Evolutionary conservation across 1,139 yeast genomes (phyloP).

Genomic region (Yamadazyma buinensis): DNA sequence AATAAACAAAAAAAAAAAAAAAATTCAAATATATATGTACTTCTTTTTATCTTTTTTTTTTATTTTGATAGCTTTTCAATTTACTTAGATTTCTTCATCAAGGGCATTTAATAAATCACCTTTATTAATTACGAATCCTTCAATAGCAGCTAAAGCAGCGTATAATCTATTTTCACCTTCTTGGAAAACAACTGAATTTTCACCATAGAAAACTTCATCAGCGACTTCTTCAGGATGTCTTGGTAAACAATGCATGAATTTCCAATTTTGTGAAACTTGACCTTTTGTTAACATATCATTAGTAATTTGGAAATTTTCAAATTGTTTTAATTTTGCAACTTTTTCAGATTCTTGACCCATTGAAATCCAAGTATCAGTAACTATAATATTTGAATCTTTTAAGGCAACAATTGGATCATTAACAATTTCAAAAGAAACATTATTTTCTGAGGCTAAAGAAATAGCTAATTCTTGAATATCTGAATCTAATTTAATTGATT

Average conservation of each 20-base stretch:
- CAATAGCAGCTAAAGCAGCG: conserved; percentile 93
- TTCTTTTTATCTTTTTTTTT: too few relatives aligned
- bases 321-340: conserved; percentile 66
- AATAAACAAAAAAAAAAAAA: too few relatives aligned
- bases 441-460: conserved; percentile 48
- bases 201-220: conserved; percentile 87
- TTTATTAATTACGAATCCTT: conserved; percentile 81
- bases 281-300: conserved; percentile 53
- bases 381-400: conserved; percentile 70
- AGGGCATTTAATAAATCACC: conserved; percentile 45
- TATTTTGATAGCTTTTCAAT: too few relatives aligned
- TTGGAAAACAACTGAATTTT: conserved; percentile 80
- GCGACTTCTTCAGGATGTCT: conserved; percentile 91
- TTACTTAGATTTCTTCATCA: conserved; percentile 6
- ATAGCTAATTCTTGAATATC: conserved; percentile 56
- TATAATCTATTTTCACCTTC: conserved; percentile 96
- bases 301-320: conserved; percentile 82
- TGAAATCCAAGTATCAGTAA: conserved; percentile 97
- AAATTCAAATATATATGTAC: too few relatives aligned
- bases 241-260: conserved; percentile 96
- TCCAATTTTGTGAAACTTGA: conserved; percentile 67
- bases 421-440: conserved; percentile 57
- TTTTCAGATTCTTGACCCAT: conserved; percentile 95
- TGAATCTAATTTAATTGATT: conserved; percentile 59
- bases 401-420: conserved; percentile 75